Base-by-base conservation (phyloP, 495 filamentous ascomycete genomes). In the Aspergillus leporis region DNA sequence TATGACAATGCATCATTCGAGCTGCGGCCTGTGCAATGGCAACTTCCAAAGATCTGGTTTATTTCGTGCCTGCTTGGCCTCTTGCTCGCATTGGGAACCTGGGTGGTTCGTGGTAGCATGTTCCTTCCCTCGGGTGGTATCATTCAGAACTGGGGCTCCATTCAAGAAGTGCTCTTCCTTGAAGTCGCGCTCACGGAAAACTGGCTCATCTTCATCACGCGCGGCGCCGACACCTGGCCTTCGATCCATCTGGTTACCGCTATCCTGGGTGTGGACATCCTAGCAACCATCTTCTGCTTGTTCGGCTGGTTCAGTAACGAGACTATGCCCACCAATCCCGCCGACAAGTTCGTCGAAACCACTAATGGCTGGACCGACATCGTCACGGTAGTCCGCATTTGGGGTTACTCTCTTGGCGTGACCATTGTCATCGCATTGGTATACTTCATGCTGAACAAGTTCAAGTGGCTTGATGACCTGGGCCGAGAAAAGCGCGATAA, bases 331-430 rank as follows among this genome's bases (percentile, higher is more conserved):
- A 76, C 70, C 25, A 70, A 69, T 56, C 79, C 73, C 22, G 59
- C 53, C 52, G 65, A 60, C 61, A 66, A 63, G 62, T 88, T 64
- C 32, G 68, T 71, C 4, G 77, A 80, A 51, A 81, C 81, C 10
- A 56, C 41, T 4, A 84, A 90, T 61, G 88, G 89, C 48, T 84
- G 83, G 76, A 88, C 85, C 18, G 83, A 86, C 66, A 84, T 92
- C 61, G 88, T 92, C 53, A 91, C 89, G 31, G 87, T 89, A 2
- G 86, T 91, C 19, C 81, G 89, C n/a, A 78, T 92, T 59, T 92
- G 89, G 89, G 79, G 77, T 14, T 91, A 85, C 74, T 88, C 86
- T 3, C 85, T 91, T 51, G 87, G 83, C 58, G 87, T 90, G 58
- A 87, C 85, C 60, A 86, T 91, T 60, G 81, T 91, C 61, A 87